Conservation (phyloP, 805 yeast genomes). For the Zygoascus biomembranicola region DNA sequence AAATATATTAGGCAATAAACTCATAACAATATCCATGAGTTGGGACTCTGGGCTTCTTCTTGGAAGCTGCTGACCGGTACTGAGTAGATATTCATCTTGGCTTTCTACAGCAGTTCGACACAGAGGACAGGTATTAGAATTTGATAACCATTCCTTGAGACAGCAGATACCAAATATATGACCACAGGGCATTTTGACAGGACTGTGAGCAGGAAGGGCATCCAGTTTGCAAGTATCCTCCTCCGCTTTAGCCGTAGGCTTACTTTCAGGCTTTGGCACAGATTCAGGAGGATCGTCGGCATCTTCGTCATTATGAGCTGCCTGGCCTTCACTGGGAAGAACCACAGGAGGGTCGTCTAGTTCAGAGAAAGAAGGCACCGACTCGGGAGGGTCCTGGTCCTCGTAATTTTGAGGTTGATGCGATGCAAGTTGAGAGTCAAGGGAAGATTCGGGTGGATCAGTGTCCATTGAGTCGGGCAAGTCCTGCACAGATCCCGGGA, state of each 20-base stretch:
- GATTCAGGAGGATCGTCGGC: constrained; percentile 4
- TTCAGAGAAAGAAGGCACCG: neutral
- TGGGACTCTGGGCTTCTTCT: neutral
- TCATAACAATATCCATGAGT: neutral
- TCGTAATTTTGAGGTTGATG: too few species aligned
- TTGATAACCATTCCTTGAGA: constrained; percentile 71
- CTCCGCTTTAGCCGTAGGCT: neutral
- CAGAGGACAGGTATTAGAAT: constrained; percentile 73
- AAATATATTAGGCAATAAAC: neutral
- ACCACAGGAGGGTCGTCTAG: neutral
- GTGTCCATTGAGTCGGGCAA: constrained; percentile 16
- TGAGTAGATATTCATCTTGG: constrained; percentile 14
- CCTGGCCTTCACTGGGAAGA: neutral
- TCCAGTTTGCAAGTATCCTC: neutral
- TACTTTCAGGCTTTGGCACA: neutral
- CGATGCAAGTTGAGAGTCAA: neutral
- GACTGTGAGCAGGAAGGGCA: constrained; percentile 38
- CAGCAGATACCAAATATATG: constrained; percentile 87
- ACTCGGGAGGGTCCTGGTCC: neutral
- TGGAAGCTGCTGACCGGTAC: neutral
- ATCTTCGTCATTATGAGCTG: neutral
- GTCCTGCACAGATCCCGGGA: neutral
- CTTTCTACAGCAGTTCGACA: constrained; percentile 56
- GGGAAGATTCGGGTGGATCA: neutral
- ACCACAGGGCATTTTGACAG: constrained; percentile 73